A percentile compares a stretch with the other conserved stretches of the same genome.
Evolutionary conservation across 768 basidiomycete species (phyloP).

Genomic region (Serendipita sp.): DNA sequence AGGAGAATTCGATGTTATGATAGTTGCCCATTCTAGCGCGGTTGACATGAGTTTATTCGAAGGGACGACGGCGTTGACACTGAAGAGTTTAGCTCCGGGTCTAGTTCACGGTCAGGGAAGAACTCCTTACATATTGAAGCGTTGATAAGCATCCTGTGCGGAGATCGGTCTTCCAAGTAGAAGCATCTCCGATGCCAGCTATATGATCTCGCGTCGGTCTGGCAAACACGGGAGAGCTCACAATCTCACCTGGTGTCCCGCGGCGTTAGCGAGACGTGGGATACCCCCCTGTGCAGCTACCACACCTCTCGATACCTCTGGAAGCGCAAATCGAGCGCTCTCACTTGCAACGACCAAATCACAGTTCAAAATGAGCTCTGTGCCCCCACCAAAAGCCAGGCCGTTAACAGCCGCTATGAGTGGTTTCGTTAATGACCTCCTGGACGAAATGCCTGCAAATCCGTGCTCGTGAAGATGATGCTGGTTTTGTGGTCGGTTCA

Average conservation of each 20-base stretch:
- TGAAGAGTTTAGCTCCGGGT: slow-evolving; percentile 16
- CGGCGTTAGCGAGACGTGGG: slow-evolving; percentile 45
- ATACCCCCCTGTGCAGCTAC: slow-evolving; percentile 59
- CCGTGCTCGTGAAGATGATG: slow-evolving; percentile 21
- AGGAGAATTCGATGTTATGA: slow-evolving; percentile 52
- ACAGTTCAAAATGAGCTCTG: slow-evolving; percentile 58
- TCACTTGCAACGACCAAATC: slow-evolving; percentile 58
- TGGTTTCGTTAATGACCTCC: slow-evolving; percentile 46
- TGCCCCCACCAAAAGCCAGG: slow-evolving; percentile 40
- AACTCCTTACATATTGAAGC: slow-evolving; percentile 56
- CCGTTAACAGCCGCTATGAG: slow-evolving; percentile 72
- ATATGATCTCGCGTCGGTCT: neutral
- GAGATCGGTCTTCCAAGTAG: slow-evolving; percentile 53
- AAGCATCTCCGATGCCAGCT: slow-evolving; percentile 66
- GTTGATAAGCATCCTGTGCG: slow-evolving; percentile 48
- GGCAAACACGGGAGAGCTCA: neutral
- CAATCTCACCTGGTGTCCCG: slow-evolving; percentile 55
- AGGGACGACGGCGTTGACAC: slow-evolving; percentile 59
- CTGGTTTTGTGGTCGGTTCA: neutral
- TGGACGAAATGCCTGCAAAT: slow-evolving; percentile 59
- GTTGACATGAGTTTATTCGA: slow-evolving; percentile 36
- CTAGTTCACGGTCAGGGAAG: neutral
- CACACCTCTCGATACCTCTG: slow-evolving; percentile 68
- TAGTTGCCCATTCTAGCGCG: slow-evolving; percentile 45
- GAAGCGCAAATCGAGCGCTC: slow-evolving; percentile 54